phyloP scores from a whole-genome alignment of 2,329 filamentous ascomycete species.

The Fusarium solani-melongenae region DNA sequence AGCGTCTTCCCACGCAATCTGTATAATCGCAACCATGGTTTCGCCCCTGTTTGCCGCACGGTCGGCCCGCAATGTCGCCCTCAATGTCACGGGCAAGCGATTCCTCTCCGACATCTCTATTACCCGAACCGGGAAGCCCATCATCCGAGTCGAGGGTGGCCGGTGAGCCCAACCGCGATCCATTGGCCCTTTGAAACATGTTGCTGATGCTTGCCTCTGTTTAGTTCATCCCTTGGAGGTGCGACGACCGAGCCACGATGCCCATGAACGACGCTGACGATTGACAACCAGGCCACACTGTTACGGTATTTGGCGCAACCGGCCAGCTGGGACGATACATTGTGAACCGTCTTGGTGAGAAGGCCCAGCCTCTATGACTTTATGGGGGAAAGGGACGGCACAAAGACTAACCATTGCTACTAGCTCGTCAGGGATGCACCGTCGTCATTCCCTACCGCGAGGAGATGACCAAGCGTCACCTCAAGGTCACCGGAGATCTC shows the following conservation, averaged over 20 bases:
- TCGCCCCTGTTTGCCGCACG: slow-evolving; percentile 67
- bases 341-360: slow-evolving; percentile 86
- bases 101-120: slow-evolving; percentile 86
- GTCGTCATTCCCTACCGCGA: slow-evolving; percentile 94
- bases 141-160: slow-evolving; percentile 88
- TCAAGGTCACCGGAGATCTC: slow-evolving; percentile 95
- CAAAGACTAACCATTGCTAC: slow-evolving; percentile 34
- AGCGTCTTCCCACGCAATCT: slow-evolving; percentile 45
- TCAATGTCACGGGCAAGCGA: slow-evolving; percentile 62
- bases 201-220: slow-evolving; percentile 42
- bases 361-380: not conserved
- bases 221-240: slow-evolving; percentile 90
- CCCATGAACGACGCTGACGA: slow-evolving; percentile 40
- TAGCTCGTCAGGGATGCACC: slow-evolving; percentile 92
- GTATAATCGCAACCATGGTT: slow-evolving; percentile 60
- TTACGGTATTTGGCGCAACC: slow-evolving; percentile 97
- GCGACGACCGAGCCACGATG: slow-evolving; percentile 46
- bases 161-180: slow-evolving; percentile 67
- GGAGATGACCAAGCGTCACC: slow-evolving; percentile 96
- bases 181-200: slow-evolving; percentile 36
- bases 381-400: not conserved
- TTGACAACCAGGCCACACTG: slow-evolving; percentile 80
- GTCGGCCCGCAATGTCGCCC: slow-evolving; percentile 60
- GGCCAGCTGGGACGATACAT: slow-evolving; percentile 97
- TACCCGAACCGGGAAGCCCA: slow-evolving; percentile 95